Base-by-base conservation (phyloP, 192 early-diverging fungal genomes). In the Allomyces macrogynus region DNA sequence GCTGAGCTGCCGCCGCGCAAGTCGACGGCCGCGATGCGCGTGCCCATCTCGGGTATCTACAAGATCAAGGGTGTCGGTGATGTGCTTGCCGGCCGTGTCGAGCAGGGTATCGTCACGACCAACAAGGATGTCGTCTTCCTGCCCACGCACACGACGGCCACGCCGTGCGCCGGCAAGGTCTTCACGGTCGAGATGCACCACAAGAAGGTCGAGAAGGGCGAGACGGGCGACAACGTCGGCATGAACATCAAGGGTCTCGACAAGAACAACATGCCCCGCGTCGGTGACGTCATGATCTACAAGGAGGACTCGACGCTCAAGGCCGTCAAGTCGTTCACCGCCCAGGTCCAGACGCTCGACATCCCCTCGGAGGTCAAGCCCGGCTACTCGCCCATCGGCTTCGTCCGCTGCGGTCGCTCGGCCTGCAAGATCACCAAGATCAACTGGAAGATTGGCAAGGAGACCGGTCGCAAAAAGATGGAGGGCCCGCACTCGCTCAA, bases 181-280 rank as follows among this genome's bases (percentile, higher is more conserved):
- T 57, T 57, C 49, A 57, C 92, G 75, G 90, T 97, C 68, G 91
- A 94, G 79, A 97, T 94, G 92, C 93, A 97, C 82, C 92, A 94
- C 86, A 88, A 97, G 78, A 76, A 83, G 70, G 82, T 94, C 71
- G 84, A 94, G 81, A 90, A 88, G 80, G 76, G 79, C 65, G 67
- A 82, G 23, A 89, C 93, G 69, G 93, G 93, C 69, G 93, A 96
- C 86, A 92, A 94, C 86, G 90, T 96, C 73, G 93, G 91, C 74
- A 92, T 96, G 87, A 94, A 94, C 88, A 85, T 94, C 82, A 96
- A 92, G 90, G 91, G 90, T 87, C 89, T 93, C 61, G 91, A 90
- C 67, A 89, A 90, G 79, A 94, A 92, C 87, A 89, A 93, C 76
- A 94, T 94, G 80, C 49, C 49, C 49, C 91, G 90, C 72, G 89